These are phyloP conservation scores for Russula dissimulans DNA, from an alignment of 768 basidiomycete genomes.

Conservation along the genomic window DNA sequence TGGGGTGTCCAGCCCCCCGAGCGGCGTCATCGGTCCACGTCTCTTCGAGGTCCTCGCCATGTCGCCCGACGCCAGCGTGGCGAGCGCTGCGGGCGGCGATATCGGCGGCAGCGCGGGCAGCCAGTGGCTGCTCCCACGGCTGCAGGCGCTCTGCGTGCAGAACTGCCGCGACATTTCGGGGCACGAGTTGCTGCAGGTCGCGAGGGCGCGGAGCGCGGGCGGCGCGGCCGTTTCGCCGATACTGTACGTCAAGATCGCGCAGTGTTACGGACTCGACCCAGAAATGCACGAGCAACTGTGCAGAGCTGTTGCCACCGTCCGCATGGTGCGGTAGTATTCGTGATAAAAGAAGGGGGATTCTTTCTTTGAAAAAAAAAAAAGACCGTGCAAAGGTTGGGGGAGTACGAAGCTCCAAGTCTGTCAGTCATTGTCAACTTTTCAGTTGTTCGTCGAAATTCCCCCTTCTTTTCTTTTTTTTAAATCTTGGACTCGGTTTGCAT, in stretches of 20 bases:
- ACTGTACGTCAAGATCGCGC: constrained; percentile 22
- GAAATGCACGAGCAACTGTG: constrained; percentile 23
- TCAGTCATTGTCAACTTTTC: neutral
- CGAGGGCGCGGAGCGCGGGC: constrained; percentile 19
- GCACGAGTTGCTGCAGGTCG: constrained; percentile 25
- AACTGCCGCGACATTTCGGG: constrained; percentile 25
- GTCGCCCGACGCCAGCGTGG: constrained; percentile 13
- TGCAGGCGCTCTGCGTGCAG: constrained; percentile 25
- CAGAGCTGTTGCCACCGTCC: constrained; percentile 22
- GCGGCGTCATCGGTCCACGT: constrained; percentile 21
- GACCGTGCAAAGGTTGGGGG: neutral
- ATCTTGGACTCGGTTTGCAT: constrained; percentile 1
- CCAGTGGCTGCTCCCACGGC: constrained; percentile 24
- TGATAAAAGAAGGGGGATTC: neutral
- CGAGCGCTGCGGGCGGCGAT: neutral
- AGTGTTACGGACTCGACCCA: constrained; percentile 23
- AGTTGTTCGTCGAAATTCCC: neutral
- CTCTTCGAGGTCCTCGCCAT: constrained; percentile 25
- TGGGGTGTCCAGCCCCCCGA: constrained; percentile 23
- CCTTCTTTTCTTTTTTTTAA: neutral
- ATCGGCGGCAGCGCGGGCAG: neutral
- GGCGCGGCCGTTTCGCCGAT: constrained; percentile 21
- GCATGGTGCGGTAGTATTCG: constrained; percentile 12
- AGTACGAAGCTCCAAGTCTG: neutral
- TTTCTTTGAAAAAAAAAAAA: neutral